phyloP scores from a whole-genome alignment of 176 grass and related monocot genomes.

The Miscanthus lutarioriparius region DNA sequence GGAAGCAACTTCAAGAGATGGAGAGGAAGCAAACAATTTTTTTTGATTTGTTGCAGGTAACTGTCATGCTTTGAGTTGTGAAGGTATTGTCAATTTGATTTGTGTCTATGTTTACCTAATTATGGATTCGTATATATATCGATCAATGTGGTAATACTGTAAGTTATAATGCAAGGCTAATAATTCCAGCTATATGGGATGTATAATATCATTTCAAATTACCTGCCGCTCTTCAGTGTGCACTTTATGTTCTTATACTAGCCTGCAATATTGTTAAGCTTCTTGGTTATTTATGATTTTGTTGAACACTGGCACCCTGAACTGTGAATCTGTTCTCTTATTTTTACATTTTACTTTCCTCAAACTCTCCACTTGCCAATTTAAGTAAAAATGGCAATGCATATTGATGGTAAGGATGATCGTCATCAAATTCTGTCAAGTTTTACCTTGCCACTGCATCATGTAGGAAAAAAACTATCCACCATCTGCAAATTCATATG shows the following conservation, averaged over 20 bases:
- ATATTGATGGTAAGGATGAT: not conserved
- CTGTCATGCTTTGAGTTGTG: conserved; percentile 9
- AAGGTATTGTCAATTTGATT: conserved; percentile 15
- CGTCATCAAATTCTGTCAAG: not conserved
- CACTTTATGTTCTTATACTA: conserved; percentile 4
- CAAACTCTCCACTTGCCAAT: conserved; percentile 1
- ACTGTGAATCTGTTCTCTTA: not conserved
- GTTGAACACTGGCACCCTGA: not conserved
- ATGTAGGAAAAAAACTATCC: conserved; percentile 1
- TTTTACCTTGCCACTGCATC: not conserved
- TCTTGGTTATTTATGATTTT: conserved; percentile 14
- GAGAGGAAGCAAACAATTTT: conserved; percentile 77
- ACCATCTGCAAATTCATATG: conserved; percentile 10
- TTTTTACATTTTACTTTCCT: conserved; percentile 12
- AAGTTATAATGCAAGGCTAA: not conserved
- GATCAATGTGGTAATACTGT: not conserved
- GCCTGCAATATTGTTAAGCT: not conserved
- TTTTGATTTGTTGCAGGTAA: conserved; percentile 79
- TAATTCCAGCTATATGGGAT: not conserved
- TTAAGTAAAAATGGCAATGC: not conserved
- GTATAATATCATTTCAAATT: not conserved
- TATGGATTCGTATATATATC: not conserved
- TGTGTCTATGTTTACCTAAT: conserved; percentile 9
- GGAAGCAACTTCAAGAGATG: conserved; percentile 86
- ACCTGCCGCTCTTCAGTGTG: not conserved